Evolutionary conservation across 148 eudicot genomes (phyloP), one percentile per base, ranked within the genome.

Genomic region (Agrostemma githago): DNA sequence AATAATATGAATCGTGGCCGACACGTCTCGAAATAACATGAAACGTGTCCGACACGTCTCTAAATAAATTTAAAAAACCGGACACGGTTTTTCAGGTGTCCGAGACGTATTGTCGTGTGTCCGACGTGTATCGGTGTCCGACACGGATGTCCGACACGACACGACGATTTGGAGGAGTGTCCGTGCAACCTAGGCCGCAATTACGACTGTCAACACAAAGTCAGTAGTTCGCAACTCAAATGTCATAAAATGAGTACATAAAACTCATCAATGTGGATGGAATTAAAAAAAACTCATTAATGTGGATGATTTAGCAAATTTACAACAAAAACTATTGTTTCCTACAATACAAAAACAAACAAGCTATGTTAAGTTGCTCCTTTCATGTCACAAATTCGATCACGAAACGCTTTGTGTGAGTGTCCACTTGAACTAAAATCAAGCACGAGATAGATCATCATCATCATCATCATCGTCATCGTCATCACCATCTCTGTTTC

Each of bases 321-420:
- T 21, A 70, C 60, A 69, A 2, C 14, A 26, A 44, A 41, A 71
- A 71, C 54, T 42, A 43, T 17, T 70, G 38, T 37, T 54, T 64
- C 75, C 80, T 76, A 76, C 68, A 76, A 69, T 69, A 4, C 48
- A 68, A 42, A 70, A 60, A 53, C 15, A 69, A 76, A 44, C 34
- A 76, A 60, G 11, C 16, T 64, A 51, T 51, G 56, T 51, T 10
- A 51, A 26, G 34, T 26, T 4, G 15, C 56, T 51, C 15, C 14
- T 51, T 11, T 51, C 56, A 51, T 51, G 56, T 51, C 57, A 46
- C 17, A 70, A 26, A 42, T 41, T 48, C 48, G 16, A 43, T 59
- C 57, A 72, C 56, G 72, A 17, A 66, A 65, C 72, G 67, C 67
- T 44, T 56, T 67, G 41, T 77, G 44, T 34, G 54, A 78, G 72